Evolutionary conservation across 805 yeast species (phyloP).

Genomic region (Monosporozyma aerobia): DNA sequence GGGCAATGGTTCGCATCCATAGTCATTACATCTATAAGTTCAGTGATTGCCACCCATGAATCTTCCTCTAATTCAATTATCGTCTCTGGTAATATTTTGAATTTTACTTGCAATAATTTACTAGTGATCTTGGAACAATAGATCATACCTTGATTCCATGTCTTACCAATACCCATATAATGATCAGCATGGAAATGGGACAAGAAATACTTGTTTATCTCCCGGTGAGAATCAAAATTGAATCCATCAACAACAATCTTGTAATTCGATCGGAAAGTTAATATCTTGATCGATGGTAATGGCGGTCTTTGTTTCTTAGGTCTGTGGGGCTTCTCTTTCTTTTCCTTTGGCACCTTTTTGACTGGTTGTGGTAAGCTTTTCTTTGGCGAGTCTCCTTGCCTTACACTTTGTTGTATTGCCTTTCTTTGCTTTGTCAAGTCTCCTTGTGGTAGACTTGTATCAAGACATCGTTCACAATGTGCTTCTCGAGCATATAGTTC

Average conservation of each 20-base stretch:
- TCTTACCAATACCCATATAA: slow-evolving; percentile 73
- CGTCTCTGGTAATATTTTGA: slow-evolving; percentile 37
- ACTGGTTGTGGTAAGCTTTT: too few relatives aligned
- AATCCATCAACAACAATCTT: slow-evolving; percentile 61
- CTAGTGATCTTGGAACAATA: slow-evolving; percentile 69
- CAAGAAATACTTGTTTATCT: slow-evolving; percentile 46
- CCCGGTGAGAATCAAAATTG: slow-evolving; percentile 32
- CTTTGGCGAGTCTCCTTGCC: too few relatives aligned
- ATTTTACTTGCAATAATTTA: slow-evolving; percentile 42
- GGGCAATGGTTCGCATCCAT: slow-evolving; percentile 95
- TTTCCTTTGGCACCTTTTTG: neutral
- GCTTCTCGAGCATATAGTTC: slow-evolving; percentile 36
- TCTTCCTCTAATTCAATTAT: slow-evolving; percentile 38
- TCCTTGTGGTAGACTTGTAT: neutral
- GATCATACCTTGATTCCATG: slow-evolving; percentile 66
- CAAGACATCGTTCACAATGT: slow-evolving; percentile 51
- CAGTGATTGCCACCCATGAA: slow-evolving; percentile 31
- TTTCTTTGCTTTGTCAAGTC: neutral
- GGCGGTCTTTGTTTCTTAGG: slow-evolving; percentile 17
- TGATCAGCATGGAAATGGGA: slow-evolving; percentile 93
- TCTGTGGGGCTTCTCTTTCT: slow-evolving; percentile 1
- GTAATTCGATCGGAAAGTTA: slow-evolving; percentile 33
- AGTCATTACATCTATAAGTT: slow-evolving; percentile 45
- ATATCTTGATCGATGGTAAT: slow-evolving; percentile 47
- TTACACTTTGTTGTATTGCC: too few relatives aligned